Evolutionary conservation across 2,329 filamentous ascomycete genomes (phyloP), one percentile per base, ranked within the genome.

Genomic region (Talaromyces sp.): DNA sequence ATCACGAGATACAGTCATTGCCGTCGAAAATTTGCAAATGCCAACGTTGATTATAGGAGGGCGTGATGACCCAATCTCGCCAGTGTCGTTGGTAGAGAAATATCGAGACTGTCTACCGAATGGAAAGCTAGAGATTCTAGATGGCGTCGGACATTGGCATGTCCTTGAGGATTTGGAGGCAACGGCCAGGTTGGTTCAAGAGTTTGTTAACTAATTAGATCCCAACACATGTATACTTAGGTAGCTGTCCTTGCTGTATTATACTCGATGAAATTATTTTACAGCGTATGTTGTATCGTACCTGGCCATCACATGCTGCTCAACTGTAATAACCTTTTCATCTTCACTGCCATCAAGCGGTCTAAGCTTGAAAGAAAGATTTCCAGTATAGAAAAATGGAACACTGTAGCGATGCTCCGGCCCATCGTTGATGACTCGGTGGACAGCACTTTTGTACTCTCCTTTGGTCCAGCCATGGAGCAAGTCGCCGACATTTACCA

Each of bases 401-500:
- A 78, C 76, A 0, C 70, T 74, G 61, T 79, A 78, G 8, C 77
- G 65, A 61, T 79, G 75, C 9, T 62, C 50, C 0, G 72, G 73
- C 11, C 72, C 73, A 54, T 71, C 69, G 64, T 78, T 78, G 56
- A 79, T 78, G 0, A 78, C 77, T 0, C 76, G 71, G 60, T 78
- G 77, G 13, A 73, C 65, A 55, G 76, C 77, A 0, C 71, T 75
- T n/a, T 73, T 75, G 61, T 77, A 79, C 54, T 66, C 69, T 59
- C 78, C 75, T 58, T 78, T 78, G 2, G 71, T 69, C 77, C 75
- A 77, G 24, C 73, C 69, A 74, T 75, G 75, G 67, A 78, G 77
- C 24, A 78, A 64, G 55, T 79, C 73, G 8, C 70, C 71, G 17
- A 73, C 60, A 21, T 74, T 75, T 1, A 75, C 68, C 0, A 73